Percentiles rank a stretch among this genome's conserved stretches.
These are phyloP conservation scores for Tephrocybe sp. DNA, from an alignment of 768 basidiomycete species.

Conservation along the genomic window DNA sequence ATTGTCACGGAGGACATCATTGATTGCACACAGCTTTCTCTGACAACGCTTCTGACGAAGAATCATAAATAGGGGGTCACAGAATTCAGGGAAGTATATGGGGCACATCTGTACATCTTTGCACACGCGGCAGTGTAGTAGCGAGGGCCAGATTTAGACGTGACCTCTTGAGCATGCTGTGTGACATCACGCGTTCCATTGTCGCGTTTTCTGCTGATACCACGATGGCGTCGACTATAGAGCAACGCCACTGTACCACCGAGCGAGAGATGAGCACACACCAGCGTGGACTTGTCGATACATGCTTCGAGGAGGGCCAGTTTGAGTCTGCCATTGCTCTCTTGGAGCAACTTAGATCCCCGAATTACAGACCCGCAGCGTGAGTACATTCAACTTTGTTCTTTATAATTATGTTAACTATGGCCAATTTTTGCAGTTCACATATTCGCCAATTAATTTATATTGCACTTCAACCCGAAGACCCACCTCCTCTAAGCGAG, in stretches of 20 bases:
- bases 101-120: too few species aligned
- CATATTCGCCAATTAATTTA: conserved; percentile 70
- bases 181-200: too few species aligned
- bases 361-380: conserved; percentile 56
- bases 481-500: conserved; percentile 23
- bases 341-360: conserved; percentile 59
- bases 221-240: conserved; percentile 3
- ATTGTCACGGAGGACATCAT: neutral
- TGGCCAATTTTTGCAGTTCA: conserved; percentile 32
- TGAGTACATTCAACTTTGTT: conserved; percentile 31
- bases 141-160: too few species aligned
- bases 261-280: conserved; percentile 45
- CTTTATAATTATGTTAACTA: neutral
- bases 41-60: too few species aligned
- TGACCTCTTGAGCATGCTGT: too few species aligned
- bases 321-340: conserved; percentile 65
- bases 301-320: conserved; percentile 74
- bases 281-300: conserved; percentile 61
- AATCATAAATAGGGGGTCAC: too few species aligned
- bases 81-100: too few species aligned
- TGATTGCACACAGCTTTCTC: too few species aligned
- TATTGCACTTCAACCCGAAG: conserved; percentile 62
- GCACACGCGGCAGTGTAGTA: too few species aligned
- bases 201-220: too few species aligned
- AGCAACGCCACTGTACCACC: conserved; percentile 10